Evolutionary conservation across 345 rosid species (phyloP).

Genomic region (Odontarrhena argentea): DNA sequence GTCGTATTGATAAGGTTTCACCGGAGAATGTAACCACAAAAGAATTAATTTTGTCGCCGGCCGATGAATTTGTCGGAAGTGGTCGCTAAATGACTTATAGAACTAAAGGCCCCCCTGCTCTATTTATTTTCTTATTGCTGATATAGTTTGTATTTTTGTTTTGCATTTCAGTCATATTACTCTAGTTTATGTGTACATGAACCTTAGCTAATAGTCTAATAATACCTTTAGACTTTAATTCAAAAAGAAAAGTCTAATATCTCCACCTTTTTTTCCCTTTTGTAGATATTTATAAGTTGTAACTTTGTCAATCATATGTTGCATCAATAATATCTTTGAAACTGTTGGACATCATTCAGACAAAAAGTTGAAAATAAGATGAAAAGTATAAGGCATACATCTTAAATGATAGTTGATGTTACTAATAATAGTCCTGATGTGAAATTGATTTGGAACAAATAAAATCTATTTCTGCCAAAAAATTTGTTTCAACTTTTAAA

Average conservation of each 20-base stretch:
- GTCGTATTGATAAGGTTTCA: slow-evolving; percentile 3
- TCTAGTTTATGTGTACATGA: not conserved
- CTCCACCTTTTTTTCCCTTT: no score
- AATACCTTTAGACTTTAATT: no score
- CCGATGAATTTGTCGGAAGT: slow-evolving; percentile 1
- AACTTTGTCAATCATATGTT: slow-evolving; percentile 7
- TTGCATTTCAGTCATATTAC: not conserved
- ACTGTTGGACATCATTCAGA: no score
- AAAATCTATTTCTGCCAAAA: no score
- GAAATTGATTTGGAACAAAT: no score
- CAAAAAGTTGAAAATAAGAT: no score
- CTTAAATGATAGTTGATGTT: no score
- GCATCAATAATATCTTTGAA: not conserved
- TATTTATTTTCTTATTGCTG: not conserved
- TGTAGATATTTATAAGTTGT: slow-evolving; percentile 6
- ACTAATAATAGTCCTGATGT: no score
- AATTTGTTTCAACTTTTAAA: no score
- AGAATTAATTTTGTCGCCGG: slow-evolving; percentile 14
- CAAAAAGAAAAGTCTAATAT: no score
- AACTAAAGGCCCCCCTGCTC: not conserved
- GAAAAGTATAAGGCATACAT: no score
- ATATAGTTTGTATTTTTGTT: not conserved
- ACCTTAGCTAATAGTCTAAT: not conserved
- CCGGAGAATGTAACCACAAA: not conserved
- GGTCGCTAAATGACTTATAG: not conserved